Base-by-base conservation (phyloP, 129 eudicot genomes). In the Deinandra increscens region DNA sequence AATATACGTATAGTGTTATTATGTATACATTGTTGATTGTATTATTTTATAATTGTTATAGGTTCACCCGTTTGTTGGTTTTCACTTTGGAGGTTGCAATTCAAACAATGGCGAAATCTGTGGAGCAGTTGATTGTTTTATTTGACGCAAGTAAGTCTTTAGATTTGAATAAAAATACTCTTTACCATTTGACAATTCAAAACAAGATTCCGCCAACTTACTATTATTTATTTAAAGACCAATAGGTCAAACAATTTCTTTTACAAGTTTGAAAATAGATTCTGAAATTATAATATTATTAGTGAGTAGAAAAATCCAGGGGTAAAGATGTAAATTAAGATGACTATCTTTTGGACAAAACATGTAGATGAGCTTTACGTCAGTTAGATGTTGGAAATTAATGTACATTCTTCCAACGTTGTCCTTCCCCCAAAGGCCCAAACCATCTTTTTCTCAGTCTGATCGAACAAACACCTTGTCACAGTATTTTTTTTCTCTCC, bases 21-120 rank as follows among this genome's bases (percentile, higher is more conserved):
- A 18, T 59, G 26, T 46, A 74, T 64, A n/a, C 6, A 66, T 51
- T 73, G 5, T 14, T 19, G 15, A 19, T 38, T 13, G 22, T 76
- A 15, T 7, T 66, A 59, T 14, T 60, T 49, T 68, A 11, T 64
- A 56, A 9, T 18, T 75, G 49, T 72, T 26, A 36, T 53, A 94
- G 99, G 76, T 87, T 87, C 78, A 94, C 91, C 64, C 88, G 99
- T 19, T 82, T 94, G 87, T 38, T 94, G 75, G 97, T 90, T 65
- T 89, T 94, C 76, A 94, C 99, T n/a, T 79, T 94, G 48, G 99
- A 94, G 75, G 99, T 94, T 76, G 99, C 97, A 14, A 70, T 87
- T 46, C 99, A 89, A 82, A 89, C 92, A 63, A 94, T 94, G 99
- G 68, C 87, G 7, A 89, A 77, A 87, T 82, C 83, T 75, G 87